Percentiles rank a stretch among this genome's conserved stretches.
Conservation (phyloP, 1,284 basidiomycete species). For the Puccinia horiana region DNA sequence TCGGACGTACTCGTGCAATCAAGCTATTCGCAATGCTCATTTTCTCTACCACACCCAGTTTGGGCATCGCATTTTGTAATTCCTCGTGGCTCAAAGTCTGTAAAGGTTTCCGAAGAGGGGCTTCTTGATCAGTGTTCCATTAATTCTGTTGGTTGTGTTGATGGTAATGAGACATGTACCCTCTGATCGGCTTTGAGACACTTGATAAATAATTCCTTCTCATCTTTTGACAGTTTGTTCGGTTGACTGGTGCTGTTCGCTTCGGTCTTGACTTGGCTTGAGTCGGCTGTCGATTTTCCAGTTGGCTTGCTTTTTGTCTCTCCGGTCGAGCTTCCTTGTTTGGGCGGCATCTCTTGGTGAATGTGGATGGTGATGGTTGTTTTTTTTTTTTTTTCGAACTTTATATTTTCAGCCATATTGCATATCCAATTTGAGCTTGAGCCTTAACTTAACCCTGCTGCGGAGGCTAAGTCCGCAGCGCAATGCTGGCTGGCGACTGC, state of each 20-base stretch:
- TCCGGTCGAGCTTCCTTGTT: slow-evolving; percentile 11
- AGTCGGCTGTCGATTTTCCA: background rate
- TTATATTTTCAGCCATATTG: background rate
- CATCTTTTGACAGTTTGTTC: slow-evolving; percentile 49
- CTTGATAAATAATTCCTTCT: slow-evolving; percentile 45
- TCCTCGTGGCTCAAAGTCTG: slow-evolving; percentile 50
- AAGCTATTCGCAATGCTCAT: slow-evolving; percentile 48
- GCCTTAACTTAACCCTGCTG: background rate
- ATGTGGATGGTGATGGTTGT: background rate
- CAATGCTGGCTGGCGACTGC: background rate
- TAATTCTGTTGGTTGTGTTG: background rate
- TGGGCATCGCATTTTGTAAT: slow-evolving; percentile 49
- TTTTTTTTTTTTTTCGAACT: background rate
- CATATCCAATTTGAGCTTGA: background rate
- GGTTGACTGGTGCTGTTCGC: background rate
- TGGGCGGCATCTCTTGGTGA: slow-evolving; percentile 1
- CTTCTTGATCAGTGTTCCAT: background rate
- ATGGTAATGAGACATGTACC: background rate
- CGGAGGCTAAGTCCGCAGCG: no score
- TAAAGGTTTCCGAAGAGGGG: background rate
- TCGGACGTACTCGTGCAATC: slow-evolving; percentile 45
- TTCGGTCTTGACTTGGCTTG: background rate
- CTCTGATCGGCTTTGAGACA: slow-evolving; percentile 48
- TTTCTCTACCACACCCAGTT: slow-evolving; percentile 44
- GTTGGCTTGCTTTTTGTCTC: background rate